Conservation (phyloP, 1,284 basidiomycete species). For the Ganoderma multipileum region DNA sequence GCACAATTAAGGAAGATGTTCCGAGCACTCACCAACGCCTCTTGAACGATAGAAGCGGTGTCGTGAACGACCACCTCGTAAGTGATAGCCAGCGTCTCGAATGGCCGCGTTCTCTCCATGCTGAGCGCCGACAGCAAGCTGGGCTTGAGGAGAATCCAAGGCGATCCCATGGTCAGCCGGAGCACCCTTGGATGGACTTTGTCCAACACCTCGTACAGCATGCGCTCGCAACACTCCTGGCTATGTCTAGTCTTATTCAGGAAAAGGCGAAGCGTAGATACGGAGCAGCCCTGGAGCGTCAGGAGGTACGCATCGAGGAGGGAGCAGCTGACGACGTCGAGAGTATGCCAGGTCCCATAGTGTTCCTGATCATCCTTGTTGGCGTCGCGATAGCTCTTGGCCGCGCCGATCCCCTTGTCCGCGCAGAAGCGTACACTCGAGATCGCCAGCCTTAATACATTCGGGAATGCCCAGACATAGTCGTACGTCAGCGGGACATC, state of each 20-base stretch:
- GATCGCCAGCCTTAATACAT: background rate
- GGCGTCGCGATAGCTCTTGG: background rate
- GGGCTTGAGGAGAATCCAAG: background rate
- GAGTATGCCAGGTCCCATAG: background rate
- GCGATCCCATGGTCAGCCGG: background rate
- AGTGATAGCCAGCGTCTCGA: background rate
- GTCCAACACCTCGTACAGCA: background rate
- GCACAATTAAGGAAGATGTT: background rate
- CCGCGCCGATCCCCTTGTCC: background rate
- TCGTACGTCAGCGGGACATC: constrained; percentile 1
- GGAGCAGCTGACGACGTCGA: background rate
- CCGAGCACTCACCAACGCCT: background rate
- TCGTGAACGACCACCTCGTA: background rate
- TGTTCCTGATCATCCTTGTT: background rate
- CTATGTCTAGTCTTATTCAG: background rate
- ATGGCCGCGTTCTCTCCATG: background rate
- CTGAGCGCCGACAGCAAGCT: background rate
- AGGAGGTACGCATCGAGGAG: background rate
- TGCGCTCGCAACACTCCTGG: background rate
- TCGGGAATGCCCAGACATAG: background rate
- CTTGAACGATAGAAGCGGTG: background rate
- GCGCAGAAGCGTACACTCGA: background rate
- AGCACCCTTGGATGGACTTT: background rate
- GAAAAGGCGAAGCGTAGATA: background rate
- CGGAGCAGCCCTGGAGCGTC: background rate